Evolutionary conservation across 805 yeast species (phyloP).

Genomic region (Ogataea siamensis): DNA sequence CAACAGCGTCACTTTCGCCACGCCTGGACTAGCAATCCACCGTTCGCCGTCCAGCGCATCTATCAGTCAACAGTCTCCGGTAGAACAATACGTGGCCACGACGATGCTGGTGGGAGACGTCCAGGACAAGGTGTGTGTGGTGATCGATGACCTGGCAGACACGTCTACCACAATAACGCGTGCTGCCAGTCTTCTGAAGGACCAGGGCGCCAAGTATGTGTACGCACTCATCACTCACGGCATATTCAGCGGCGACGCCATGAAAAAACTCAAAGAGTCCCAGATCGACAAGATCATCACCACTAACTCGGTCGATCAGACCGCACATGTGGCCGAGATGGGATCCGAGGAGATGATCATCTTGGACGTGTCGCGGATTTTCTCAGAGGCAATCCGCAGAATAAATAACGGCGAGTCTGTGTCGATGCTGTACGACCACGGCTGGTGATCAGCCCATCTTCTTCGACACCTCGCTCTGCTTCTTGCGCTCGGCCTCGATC

Average conservation of each 20-base stretch:
- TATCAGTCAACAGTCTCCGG: constrained; percentile 6
- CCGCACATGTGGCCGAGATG: constrained; percentile 46
- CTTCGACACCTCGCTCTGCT: constrained; percentile 22
- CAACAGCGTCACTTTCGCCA: constrained; percentile 16
- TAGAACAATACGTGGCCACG: constrained; percentile 53
- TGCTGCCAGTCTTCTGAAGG: constrained; percentile 88
- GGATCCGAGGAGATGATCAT: constrained; percentile 61
- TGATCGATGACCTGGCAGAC: constrained; percentile 91
- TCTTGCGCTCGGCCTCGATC: constrained; percentile 37
- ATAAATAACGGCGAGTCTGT: constrained; percentile 97
- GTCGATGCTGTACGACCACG: constrained; percentile 88
- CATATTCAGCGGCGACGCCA: constrained; percentile 87
- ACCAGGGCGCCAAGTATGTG: constrained; percentile 86
- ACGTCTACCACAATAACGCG: constrained; percentile 89
- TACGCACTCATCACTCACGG: constrained; percentile 92
- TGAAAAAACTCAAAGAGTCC: constrained; percentile 61
- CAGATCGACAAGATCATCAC: constrained; percentile 82
- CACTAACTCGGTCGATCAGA: constrained; percentile 90
- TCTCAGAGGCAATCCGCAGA: constrained; percentile 93
- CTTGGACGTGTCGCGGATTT: constrained; percentile 80
- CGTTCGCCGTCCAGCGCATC: constrained; percentile 20
- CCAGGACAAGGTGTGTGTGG: constrained; percentile 77
- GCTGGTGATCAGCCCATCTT: constrained; percentile 40
- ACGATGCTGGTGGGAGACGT: constrained; percentile 98
- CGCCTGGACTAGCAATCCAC: constrained; percentile 5